Base-by-base conservation (phyloP, 257 asterid species). In the Solanum lignicaule region DNA sequence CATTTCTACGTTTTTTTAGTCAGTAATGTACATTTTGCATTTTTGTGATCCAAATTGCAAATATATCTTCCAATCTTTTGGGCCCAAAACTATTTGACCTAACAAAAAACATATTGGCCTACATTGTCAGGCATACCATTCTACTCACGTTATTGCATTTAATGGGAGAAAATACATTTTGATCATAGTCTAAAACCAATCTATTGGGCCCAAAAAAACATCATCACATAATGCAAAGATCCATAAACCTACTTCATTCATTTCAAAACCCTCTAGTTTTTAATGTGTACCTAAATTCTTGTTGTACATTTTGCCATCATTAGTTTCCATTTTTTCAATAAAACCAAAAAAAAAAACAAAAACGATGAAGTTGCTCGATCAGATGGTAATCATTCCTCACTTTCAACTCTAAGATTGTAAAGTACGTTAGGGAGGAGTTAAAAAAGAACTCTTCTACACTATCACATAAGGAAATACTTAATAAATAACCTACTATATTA, bases 91-190 rank as follows among this genome's bases (percentile, higher is more conserved):
- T 68, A 86, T 27, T 79, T 74, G 87, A 84, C 87, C 73, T 90
- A 86, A 86, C 62, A 31, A 72, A 84, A 83, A 71, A 86, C 89
- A 89, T 18, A 23, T 52, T 85, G 86, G 32, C 87, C 89, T 46
- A 86, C 87, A 89, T 91, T 91, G 92, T 86, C 83, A 88, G 87
- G 43, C 27, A 89, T 87, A 72, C 82, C 87, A 39, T 68, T 81
- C 87, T 68, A 23, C 83, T 87, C 91, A 88, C 52, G 92, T 84
- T 84, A 13, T 4, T 43, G 89, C 90, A 92, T 87, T 89, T 3
- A 88, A 89, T 87, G 15, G 23, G 74, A 35, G 48, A 65, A 86
- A 78, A 76, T 21, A 86, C 89, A 90, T 75, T 48, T 27, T 74
- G 71, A 84, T 86, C 89, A 82, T 86, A 71, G 73, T 73, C 84